phyloP scores from a whole-genome alignment of 345 rosid genomes.

The Luvunga scandens region DNA sequence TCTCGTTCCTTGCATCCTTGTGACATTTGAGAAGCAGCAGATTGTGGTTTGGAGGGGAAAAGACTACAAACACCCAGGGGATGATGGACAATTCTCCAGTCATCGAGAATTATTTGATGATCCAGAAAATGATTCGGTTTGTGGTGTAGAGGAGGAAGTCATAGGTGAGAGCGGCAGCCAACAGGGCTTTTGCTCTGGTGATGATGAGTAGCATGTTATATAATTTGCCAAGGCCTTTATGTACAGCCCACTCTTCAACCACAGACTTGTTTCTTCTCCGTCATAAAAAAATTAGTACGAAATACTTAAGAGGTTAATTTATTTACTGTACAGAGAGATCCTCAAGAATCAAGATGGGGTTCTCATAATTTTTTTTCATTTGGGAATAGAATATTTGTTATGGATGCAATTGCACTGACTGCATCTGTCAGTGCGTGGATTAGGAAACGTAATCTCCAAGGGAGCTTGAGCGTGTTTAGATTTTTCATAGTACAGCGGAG shows the following conservation, averaged over 20 bases:
- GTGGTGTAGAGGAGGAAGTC: background rate
- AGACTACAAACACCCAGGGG: conserved; percentile 52
- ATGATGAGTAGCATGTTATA: conserved; percentile 6
- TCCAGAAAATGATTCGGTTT: conserved; percentile 4
- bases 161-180: conserved; percentile 7
- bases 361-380: background rate
- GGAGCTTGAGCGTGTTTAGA: background rate
- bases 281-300: background rate
- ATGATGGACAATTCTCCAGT: conserved; percentile 33
- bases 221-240: background rate
- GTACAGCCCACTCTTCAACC: background rate
- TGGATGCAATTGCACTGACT: background rate
- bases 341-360: background rate
- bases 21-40: conserved; percentile 93
- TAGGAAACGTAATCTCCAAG: background rate
- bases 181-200: conserved; percentile 4
- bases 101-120: conserved; percentile 29
- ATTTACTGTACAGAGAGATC: background rate
- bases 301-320: background rate
- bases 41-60: conserved; percentile 82
- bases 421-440: background rate
- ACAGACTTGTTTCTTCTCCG: background rate
- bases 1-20: conserved; percentile 75
- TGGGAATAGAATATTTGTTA: background rate
- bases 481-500: background rate